These are phyloP conservation scores for Lachancea kluyveri DNA, from an alignment of 805 yeast species.

Conservation along the genomic window DNA sequence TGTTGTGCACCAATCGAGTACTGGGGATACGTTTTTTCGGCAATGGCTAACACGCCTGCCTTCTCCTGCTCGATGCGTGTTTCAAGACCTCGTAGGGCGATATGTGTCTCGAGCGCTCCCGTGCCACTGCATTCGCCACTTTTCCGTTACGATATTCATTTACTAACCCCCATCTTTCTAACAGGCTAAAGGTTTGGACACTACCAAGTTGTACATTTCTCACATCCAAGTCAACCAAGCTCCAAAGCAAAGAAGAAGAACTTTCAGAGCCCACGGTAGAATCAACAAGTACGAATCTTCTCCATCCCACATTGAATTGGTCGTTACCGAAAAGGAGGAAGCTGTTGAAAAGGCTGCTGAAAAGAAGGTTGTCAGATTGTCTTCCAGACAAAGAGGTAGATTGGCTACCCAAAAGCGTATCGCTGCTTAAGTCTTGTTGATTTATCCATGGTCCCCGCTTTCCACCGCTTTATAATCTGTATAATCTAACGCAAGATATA, in stretches of 20 bases:
- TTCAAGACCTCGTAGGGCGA: too few species aligned
- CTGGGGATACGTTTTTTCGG: too few species aligned
- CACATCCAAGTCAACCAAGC: conserved; percentile 99
- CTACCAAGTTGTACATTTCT: conserved; percentile 85
- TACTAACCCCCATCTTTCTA: conserved; percentile 12
- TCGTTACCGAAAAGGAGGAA: conserved; percentile 93
- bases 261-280: conserved; percentile 99
- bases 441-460: too few species aligned
- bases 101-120: too few species aligned
- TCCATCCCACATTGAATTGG: conserved; percentile 98
- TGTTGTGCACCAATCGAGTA: too few species aligned
- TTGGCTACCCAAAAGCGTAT: conserved; percentile 83
- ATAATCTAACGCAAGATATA: conserved; percentile 12
- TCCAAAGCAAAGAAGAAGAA: conserved; percentile 99
- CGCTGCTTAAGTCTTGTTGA: conserved; percentile 43
- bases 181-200: conserved; percentile 92
- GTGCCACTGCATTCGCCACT: too few species aligned
- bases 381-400: conserved; percentile 91
- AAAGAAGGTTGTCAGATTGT: conserved; percentile 60
- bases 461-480: conserved; percentile 9
- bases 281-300: conserved; percentile 98
- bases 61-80: too few species aligned
- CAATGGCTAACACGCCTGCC: too few species aligned
- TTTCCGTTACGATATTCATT: too few species aligned
- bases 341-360: conserved; percentile 88